Evolutionary conservation across 805 yeast species (phyloP).

Genomic region (Kodamaea kaohsiungensis): DNA sequence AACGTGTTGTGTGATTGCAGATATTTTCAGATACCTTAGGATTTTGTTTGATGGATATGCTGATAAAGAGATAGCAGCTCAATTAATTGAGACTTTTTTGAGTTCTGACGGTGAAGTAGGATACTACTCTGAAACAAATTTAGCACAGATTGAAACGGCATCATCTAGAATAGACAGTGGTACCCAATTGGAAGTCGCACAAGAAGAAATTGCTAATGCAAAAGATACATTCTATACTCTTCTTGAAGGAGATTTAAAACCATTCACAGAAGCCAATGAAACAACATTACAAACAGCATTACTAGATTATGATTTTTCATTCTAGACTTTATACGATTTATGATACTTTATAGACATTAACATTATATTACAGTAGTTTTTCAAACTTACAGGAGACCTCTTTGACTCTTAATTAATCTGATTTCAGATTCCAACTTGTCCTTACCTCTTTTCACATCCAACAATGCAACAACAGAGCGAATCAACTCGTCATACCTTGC

Average conservation of each 20-base stretch:
- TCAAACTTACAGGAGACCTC: constrained; percentile 25
- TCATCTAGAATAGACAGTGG: background rate
- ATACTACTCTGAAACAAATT: background rate
- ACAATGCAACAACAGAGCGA: constrained; percentile 64
- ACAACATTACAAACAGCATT: background rate
- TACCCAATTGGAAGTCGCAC: constrained; percentile 1
- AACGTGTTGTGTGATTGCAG: constrained; percentile 7
- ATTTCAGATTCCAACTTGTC: constrained; percentile 86
- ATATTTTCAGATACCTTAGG: constrained; percentile 20
- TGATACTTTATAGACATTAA: background rate
- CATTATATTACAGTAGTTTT: constrained; percentile 12
- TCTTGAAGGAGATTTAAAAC: background rate
- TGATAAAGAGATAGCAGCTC: constrained; percentile 18
- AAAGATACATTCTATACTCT: background rate
- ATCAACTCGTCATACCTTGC: constrained; percentile 74
- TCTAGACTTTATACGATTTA: background rate
- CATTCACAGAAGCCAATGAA: background rate
- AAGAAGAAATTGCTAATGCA: constrained; percentile 7
- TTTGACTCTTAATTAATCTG: constrained; percentile 42
- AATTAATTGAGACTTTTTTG: background rate
- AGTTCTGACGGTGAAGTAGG: background rate
- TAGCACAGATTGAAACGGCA: constrained; percentile 2
- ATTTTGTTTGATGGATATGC: constrained; percentile 36
- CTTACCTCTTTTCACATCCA: constrained; percentile 82
- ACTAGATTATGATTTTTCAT: constrained; percentile 3